A percentile compares a stretch with the other conserved stretches of the same genome.
These are phyloP conservation scores for Diatrype stigma DNA, from an alignment of 2,329 filamentous ascomycete genomes.

Conservation along the genomic window DNA sequence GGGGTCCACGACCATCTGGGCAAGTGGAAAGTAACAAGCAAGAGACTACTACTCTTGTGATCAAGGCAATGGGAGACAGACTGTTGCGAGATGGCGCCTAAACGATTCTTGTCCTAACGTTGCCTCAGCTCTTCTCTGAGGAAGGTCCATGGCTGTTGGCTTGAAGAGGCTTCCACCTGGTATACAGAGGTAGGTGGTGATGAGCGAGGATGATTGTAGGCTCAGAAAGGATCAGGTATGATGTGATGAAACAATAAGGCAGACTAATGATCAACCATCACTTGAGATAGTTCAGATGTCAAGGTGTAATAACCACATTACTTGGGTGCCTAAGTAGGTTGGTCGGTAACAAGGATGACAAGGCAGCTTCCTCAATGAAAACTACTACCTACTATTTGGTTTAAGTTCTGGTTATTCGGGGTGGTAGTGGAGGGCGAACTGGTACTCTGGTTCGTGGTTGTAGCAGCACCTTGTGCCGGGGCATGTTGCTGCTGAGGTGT, in stretches of 20 bases:
- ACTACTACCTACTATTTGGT: constrained; percentile 78
- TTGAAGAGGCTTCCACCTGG: too few species aligned
- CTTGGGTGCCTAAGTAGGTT: too few species aligned
- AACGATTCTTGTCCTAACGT: too few species aligned
- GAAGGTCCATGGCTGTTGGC: background rate
- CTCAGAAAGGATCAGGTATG: too few species aligned
- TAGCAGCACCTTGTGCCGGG: constrained; percentile 9
- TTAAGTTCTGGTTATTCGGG: constrained; percentile 84
- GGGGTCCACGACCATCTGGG: background rate
- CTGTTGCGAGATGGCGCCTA: background rate
- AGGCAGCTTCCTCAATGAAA: background rate
- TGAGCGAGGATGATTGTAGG: too few species aligned
- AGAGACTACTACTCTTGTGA: too few species aligned
- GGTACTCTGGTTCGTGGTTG: constrained; percentile 8
- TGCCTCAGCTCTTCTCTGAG: background rate
- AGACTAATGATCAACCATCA: too few species aligned
- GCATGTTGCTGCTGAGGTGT: constrained; percentile 20
- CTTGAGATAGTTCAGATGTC: background rate
- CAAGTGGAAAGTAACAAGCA: background rate
- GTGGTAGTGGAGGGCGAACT: constrained; percentile 31
- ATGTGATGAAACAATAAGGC: too few species aligned
- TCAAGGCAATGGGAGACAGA: background rate
- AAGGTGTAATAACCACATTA: too few species aligned
- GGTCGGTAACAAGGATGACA: too few species aligned
- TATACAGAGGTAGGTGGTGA: too few species aligned